Evolutionary conservation across 139 green algal species (phyloP).

Genomic region (Parachlorella kessleri): DNA sequence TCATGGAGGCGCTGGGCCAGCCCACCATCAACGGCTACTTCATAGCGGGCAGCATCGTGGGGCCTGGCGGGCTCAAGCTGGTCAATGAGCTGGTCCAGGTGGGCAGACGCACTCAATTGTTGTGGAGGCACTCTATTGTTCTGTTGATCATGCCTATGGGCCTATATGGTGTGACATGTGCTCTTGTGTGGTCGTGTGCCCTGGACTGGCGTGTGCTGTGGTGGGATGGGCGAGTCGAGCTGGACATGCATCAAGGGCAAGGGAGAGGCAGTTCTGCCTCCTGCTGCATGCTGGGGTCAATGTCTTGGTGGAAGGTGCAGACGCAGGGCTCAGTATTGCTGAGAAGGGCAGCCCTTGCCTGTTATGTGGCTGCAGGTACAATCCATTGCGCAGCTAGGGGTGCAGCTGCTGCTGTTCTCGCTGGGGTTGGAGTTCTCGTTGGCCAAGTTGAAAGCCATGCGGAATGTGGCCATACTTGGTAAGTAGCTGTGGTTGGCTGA

Average conservation of each 20-base stretch:
- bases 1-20: constrained; percentile 83
- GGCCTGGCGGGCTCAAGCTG: constrained; percentile 86
- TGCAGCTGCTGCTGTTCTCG: constrained; percentile 95
- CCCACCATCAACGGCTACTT: constrained; percentile 97
- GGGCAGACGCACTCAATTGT: background rate
- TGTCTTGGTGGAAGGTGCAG: background rate
- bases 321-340: background rate
- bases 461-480: constrained; percentile 83
- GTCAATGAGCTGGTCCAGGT: constrained; percentile 65
- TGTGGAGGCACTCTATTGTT: background rate
- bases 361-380: constrained; percentile 66
- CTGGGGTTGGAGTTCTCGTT: constrained; percentile 93
- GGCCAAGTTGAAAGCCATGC: constrained; percentile 79
- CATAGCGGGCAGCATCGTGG: constrained; percentile 88
- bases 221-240: no score
- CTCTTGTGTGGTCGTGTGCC: no score
- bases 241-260: no score
- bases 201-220: no score
- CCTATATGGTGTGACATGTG: no score
- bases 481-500: no score
- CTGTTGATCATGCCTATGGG: background rate
- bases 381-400: constrained; percentile 93
- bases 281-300: no score
- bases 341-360: background rate
- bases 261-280: no score